Percentiles rank a stretch among this genome's conserved stretches.
Evolutionary conservation across 306 rosid species (phyloP).

Genomic region (Crotalaria pallida): DNA sequence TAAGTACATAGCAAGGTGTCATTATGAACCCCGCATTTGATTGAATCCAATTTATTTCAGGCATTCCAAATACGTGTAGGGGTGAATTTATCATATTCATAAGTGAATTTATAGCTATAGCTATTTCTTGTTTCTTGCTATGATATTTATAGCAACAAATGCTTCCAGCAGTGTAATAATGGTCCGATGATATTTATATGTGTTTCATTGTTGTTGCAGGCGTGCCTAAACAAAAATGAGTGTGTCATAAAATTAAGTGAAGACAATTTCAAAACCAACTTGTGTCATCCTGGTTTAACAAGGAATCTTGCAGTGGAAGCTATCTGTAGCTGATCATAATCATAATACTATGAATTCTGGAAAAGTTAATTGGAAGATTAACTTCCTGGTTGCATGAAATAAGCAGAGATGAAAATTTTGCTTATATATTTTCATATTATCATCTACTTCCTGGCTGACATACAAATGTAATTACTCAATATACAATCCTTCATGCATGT

Average conservation of each 20-base stretch:
- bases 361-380: slow-evolving; percentile 11
- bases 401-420: slow-evolving; percentile 12
- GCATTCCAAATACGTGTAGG: neutral
- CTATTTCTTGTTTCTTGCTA: neutral
- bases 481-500: no score
- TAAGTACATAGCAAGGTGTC: neutral
- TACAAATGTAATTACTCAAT: no score
- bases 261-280: slow-evolving; percentile 44
- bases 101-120: neutral
- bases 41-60: neutral
- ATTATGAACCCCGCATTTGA: neutral
- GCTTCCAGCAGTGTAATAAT: no score
- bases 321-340: slow-evolving; percentile 47
- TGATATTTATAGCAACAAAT: neutral
- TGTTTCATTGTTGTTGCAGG: slow-evolving; percentile 39
- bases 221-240: slow-evolving; percentile 55
- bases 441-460: no score
- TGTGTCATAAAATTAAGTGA: slow-evolving; percentile 50
- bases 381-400: slow-evolving; percentile 16
- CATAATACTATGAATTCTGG: neutral
- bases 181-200: neutral
- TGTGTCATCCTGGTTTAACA: slow-evolving; percentile 39
- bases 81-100: neutral
- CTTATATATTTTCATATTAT: no score
- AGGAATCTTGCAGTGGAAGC: slow-evolving; percentile 87